Percentiles rank a stretch among this genome's conserved stretches.
Evolutionary conservation across 176 grass and related monocot species (phyloP).

Genomic region (Eleusine coracana): DNA sequence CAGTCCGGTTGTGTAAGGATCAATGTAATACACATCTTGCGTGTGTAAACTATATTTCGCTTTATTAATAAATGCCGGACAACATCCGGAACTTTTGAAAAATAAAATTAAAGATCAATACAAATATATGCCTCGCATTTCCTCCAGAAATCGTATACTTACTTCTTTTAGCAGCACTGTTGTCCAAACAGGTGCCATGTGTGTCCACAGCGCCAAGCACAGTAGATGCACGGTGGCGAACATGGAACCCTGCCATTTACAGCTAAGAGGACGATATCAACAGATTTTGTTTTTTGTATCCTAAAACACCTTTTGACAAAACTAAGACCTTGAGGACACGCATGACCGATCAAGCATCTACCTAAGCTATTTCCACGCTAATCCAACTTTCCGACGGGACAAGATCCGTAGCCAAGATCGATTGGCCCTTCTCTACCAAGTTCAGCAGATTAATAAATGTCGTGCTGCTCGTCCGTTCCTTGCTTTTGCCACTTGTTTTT

Average conservation of each 20-base stretch:
- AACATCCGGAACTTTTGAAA: no score
- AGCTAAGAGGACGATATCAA: not conserved
- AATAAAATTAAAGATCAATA: no score
- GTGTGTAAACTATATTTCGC: no score
- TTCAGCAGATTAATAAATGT: conserved; percentile 28
- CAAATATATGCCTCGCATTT: not conserved
- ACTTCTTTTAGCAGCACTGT: not conserved
- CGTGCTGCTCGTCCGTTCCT: not conserved
- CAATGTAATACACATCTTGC: no score
- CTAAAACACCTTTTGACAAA: conserved; percentile 16
- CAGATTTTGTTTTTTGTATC: not conserved
- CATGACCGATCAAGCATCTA: not conserved
- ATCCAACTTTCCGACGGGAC: conserved; percentile 34
- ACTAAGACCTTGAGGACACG: conserved; percentile 30
- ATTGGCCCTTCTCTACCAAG: not conserved
- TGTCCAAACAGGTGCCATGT: not conserved
- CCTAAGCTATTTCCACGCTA: conserved; percentile 19
- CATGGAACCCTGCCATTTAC: conserved; percentile 28
- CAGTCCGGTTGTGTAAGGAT: no score
- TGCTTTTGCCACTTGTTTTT: not conserved
- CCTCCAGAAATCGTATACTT: not conserved
- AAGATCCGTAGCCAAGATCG: conserved; percentile 22
- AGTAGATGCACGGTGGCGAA: not conserved
- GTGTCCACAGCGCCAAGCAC: not conserved
- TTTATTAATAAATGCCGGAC: no score